A percentile compares a stretch with the other conserved stretches of the same genome.
Conservation (phyloP, 768 basidiomycete species). For the Lactarius indigo region DNA sequence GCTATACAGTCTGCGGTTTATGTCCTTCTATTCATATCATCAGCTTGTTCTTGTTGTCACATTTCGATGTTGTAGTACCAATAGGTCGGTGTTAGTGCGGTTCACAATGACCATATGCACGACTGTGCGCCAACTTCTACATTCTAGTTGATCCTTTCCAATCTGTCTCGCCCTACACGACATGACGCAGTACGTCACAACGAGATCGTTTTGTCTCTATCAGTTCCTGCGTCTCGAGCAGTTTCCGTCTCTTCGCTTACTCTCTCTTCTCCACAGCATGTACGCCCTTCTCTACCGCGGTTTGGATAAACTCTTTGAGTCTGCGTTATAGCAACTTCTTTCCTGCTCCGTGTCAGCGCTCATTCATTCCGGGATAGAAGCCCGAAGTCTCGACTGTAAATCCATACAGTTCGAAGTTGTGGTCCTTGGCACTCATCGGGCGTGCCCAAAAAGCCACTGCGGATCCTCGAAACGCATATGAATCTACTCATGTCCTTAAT, state of each 20-base stretch:
- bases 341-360: background rate
- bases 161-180: no score
- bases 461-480: background rate
- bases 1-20: no score
- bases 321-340: background rate
- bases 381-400: background rate
- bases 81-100: no score
- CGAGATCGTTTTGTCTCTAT: background rate
- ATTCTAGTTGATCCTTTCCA: no score
- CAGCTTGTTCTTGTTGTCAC: no score
- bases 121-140: no score
- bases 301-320: background rate
- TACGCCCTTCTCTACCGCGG: background rate
- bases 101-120: no score
- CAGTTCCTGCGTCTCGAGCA: background rate
- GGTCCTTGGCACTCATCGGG: background rate
- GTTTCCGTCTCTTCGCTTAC: background rate
- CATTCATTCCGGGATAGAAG: background rate
- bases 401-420: background rate
- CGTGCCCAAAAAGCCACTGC: background rate
- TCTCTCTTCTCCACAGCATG: background rate
- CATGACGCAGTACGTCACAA: background rate
- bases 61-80: no score
- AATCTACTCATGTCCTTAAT: background rate
- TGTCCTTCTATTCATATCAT: no score